Percentiles rank a stretch among this genome's conserved stretches.
Conservation (phyloP, 345 rosid species). For the Hibiscus tridactylites region DNA sequence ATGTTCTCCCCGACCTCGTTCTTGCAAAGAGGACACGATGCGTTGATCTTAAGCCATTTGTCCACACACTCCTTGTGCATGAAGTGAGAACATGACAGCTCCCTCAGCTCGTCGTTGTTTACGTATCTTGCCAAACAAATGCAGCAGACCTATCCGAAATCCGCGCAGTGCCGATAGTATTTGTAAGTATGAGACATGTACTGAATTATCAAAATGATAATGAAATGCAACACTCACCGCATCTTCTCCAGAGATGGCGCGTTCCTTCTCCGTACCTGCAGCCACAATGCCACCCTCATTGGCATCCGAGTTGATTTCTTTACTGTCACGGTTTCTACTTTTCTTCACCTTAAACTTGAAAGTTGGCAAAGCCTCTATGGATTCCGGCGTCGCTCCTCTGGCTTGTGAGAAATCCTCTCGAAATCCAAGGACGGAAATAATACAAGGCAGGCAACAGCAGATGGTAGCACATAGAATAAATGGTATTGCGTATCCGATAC, state of each 20-base stretch:
- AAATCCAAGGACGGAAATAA: conserved; percentile 83
- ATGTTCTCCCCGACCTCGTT: conserved; percentile 60
- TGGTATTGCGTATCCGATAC: conserved; percentile 98
- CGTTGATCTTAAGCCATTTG: conserved; percentile 93
- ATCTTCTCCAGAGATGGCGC: conserved; percentile 77
- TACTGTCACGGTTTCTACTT: conserved; percentile 43
- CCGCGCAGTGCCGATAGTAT: background rate
- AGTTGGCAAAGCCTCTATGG: conserved; percentile 80
- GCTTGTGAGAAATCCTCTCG: conserved; percentile 84
- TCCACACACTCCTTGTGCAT: conserved; percentile 96
- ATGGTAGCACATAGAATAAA: conserved; percentile 93
- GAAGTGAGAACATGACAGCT: conserved; percentile 79
- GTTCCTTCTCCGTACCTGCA: conserved; percentile 86
- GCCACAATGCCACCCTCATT: conserved; percentile 84
- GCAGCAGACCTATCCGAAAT: conserved; percentile 45
- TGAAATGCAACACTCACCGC: conserved; percentile 45
- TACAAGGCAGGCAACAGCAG: conserved; percentile 96
- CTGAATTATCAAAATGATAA: background rate
- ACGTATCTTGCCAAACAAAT: conserved; percentile 88
- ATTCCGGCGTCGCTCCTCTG: conserved; percentile 88
- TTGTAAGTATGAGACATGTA: background rate
- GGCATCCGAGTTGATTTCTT: conserved; percentile 33
- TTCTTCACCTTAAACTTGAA: conserved; percentile 80
- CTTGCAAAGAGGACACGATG: conserved; percentile 93
- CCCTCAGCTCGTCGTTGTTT: conserved; percentile 87